phyloP scores from a whole-genome alignment of 331 rosid species.

The Quercus tomentella region DNA sequence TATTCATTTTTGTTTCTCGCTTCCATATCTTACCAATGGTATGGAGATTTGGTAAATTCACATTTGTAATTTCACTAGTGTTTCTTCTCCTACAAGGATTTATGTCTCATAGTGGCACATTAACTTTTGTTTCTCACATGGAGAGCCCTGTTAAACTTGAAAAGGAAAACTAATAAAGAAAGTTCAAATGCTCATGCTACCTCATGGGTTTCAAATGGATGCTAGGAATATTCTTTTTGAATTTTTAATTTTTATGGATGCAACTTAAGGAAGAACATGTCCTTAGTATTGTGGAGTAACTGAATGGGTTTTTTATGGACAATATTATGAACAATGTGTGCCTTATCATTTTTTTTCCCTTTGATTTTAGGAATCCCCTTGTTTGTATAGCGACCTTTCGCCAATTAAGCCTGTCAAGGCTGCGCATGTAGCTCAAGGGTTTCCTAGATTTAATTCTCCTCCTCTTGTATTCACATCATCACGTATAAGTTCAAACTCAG shows the following conservation, averaged over 20 bases:
- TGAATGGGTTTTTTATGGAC: neutral
- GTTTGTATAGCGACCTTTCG: slow-evolving; percentile 33
- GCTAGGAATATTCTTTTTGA: too few species aligned
- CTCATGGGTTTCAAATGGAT: too few species aligned
- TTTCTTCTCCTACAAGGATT: too few species aligned
- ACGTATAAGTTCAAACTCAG: slow-evolving; percentile 26
- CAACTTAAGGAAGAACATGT: neutral
- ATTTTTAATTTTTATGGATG: too few species aligned
- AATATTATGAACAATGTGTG: neutral
- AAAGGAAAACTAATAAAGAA: too few species aligned
- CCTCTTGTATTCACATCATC: slow-evolving; percentile 55
- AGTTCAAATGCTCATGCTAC: too few species aligned
- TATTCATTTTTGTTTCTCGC: neutral
- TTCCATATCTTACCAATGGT: neutral
- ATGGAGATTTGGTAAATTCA: too few species aligned
- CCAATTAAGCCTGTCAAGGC: slow-evolving; percentile 42
- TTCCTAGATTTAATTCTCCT: slow-evolving; percentile 43
- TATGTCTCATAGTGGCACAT: too few species aligned
- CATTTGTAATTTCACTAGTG: too few species aligned
- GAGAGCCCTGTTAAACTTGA: too few species aligned
- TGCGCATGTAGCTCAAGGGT: slow-evolving; percentile 23
- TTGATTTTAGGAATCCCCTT: slow-evolving; percentile 54
- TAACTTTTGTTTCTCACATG: too few species aligned
- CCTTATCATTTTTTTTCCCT: neutral
- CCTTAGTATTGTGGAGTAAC: neutral